Base-by-base conservation (phyloP, 352 stramenopile genomes). In the Paralagenidium karlingii region DNA sequence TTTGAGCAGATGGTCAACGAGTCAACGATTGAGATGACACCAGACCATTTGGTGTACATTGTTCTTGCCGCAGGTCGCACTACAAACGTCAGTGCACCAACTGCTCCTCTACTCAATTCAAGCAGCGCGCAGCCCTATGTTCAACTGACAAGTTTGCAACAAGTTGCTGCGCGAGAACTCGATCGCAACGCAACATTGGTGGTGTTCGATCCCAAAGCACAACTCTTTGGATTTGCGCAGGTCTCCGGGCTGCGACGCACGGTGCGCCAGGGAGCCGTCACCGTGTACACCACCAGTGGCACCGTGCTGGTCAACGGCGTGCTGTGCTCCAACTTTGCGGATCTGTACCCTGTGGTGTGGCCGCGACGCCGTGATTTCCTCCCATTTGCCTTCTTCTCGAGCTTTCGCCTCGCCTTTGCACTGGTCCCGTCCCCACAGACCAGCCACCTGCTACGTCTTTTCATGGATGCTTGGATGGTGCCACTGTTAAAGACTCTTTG, bases 311-410 rank as follows among this genome's bases (percentile, higher is more conserved):
- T 84, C 32, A 54, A 79, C 32, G 66, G 66, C 38, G 64, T 68
- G 43, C 52, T 83, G 29, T 87, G 73, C 49, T 82, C 69, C 48
- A 87, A 81, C 60, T 87, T 84, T 36, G 73, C 67, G 38, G 69
- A 82, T 53, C 63, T 63, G 29, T 87, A 87, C 29, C 66, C 62
- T 18, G 38, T 38, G 29, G 22, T 73, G 18, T 34, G 48, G 16
- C 20, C 24, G 31, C 49, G 43, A 41, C 51, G 29, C 24, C 58
- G 57, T 24, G 63, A 81, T 51, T 48, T 40, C 10, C 38, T 77
- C 24, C 51, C 53, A 16, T 73, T 60, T 44, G 45, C 47, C 51
- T 53, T 85, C 27, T 82, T 85, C 34, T 46, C 51, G 10, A 36
- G 43, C 38, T 66, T 82, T 51, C 64, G 71, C 4, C 27, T 55